Conservation (phyloP, 352 stramenopile genomes). For the Globisporangium ultimum region DNA sequence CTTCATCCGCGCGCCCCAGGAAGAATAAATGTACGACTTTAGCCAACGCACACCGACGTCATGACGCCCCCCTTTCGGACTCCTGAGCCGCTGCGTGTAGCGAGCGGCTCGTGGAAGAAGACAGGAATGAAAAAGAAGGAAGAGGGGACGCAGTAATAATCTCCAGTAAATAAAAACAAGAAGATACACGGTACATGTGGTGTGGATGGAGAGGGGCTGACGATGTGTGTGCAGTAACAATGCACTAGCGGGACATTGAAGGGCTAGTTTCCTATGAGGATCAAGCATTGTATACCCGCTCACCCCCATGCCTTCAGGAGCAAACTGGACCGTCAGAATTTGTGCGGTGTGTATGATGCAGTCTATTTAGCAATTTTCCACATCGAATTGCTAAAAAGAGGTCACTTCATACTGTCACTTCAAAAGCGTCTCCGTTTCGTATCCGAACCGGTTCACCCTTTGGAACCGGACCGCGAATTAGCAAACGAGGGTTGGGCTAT, state of each 20-base stretch:
- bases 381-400: neutral
- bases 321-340: too few species aligned
- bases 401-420: neutral
- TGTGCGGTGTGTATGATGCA: neutral
- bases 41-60: neutral
- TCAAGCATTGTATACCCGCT: too few species aligned
- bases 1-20: slow-evolving; percentile 22
- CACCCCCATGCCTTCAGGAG: too few species aligned
- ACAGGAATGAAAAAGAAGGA: neutral
- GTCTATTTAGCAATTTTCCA: neutral
- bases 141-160: neutral
- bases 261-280: too few species aligned
- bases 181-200: neutral
- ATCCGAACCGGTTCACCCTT: neutral
- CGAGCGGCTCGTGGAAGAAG: neutral
- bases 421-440: neutral
- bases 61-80: neutral
- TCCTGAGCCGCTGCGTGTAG: neutral
- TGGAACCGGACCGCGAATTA: neutral
- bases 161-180: neutral
- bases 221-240: neutral
- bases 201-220: neutral
- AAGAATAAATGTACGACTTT: slow-evolving; percentile 10
- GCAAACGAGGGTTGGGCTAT: neutral
- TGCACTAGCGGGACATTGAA: neutral